Evolutionary conservation across 352 stramenopile genomes (phyloP).

Genomic region (Phytophthora sojae): DNA sequence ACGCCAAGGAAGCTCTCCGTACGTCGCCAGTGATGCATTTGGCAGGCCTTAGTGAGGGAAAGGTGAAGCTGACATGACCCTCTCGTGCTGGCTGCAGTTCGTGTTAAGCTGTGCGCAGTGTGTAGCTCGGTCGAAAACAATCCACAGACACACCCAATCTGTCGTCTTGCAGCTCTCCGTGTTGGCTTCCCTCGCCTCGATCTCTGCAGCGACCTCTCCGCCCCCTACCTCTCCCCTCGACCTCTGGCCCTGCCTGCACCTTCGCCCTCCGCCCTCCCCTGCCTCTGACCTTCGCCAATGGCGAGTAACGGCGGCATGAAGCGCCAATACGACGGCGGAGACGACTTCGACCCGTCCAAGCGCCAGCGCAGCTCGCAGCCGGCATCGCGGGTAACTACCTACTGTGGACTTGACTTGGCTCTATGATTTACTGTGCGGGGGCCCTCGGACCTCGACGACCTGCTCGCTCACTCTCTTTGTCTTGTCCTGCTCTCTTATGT

Average conservation of each 20-base stretch:
- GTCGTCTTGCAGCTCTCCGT: slow-evolving; percentile 21
- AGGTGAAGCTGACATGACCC: slow-evolving; percentile 3
- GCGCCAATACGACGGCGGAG: slow-evolving; percentile 45
- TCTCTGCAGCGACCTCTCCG: slow-evolving; percentile 4
- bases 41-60: not conserved
- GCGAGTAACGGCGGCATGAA: slow-evolving; percentile 43
- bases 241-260: slow-evolving; percentile 5
- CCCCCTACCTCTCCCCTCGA: slow-evolving; percentile 1
- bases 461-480: slow-evolving; percentile 25
- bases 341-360: slow-evolving; percentile 47
- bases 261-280: slow-evolving; percentile 1
- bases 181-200: slow-evolving; percentile 2
- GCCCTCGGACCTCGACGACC: slow-evolving; percentile 1
- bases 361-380: slow-evolving; percentile 44
- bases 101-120: slow-evolving; percentile 4
- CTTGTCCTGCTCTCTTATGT: slow-evolving; percentile 26
- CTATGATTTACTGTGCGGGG: slow-evolving; percentile 2
- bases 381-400: slow-evolving; percentile 57
- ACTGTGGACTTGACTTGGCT: slow-evolving; percentile 10
- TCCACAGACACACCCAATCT: slow-evolving; percentile 18
- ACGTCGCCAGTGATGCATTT: slow-evolving; percentile 23
- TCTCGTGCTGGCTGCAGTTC: slow-evolving; percentile 3
- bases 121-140: slow-evolving; percentile 25
- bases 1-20: slow-evolving; percentile 12
- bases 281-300: slow-evolving; percentile 17